Percentiles rank a stretch among this genome's conserved stretches.
These are phyloP conservation scores for Mrakia hoshinonis DNA, from an alignment of 768 basidiomycete species.

Conservation along the genomic window DNA sequence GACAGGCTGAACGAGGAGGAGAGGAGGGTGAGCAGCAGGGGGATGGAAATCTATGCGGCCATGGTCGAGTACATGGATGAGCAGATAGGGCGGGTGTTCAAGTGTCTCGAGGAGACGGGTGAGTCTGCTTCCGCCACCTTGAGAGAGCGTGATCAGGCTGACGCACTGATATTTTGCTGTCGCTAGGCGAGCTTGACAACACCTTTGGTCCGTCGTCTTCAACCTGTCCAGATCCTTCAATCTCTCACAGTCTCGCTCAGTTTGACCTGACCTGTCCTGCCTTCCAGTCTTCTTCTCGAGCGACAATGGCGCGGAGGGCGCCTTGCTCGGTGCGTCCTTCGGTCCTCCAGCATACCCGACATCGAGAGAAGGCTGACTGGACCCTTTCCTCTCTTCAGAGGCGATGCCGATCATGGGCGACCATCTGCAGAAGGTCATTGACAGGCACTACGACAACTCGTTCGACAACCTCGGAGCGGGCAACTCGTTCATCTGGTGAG, in stretches of 20 bases:
- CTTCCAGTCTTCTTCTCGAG: slow-evolving; percentile 37
- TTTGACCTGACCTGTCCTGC: too few relatives aligned
- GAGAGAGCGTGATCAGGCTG: neutral
- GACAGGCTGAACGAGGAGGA: slow-evolving; percentile 33
- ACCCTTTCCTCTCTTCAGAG: slow-evolving; percentile 23
- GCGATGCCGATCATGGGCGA: slow-evolving; percentile 34
- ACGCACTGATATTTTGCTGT: neutral
- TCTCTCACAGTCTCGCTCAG: too few relatives aligned
- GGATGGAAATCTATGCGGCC: slow-evolving; percentile 32
- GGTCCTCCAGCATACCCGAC: too few relatives aligned
- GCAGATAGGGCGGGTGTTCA: slow-evolving; percentile 35
- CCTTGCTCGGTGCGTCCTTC: slow-evolving; percentile 17
- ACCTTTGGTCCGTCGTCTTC: too few relatives aligned
- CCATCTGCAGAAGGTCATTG: slow-evolving; percentile 27
- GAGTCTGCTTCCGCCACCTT: neutral
- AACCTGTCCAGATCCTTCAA: too few relatives aligned
- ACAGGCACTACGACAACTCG: slow-evolving; percentile 34
- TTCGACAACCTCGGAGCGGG: slow-evolving; percentile 34
- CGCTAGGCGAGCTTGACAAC: slow-evolving; percentile 34
- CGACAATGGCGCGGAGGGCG: slow-evolving; percentile 39
- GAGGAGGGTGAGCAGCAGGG: slow-evolving; percentile 29
- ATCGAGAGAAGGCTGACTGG: too few relatives aligned
- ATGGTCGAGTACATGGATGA: slow-evolving; percentile 38
- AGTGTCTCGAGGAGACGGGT: slow-evolving; percentile 33
- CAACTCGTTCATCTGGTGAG: slow-evolving; percentile 33